Percentiles rank a stretch among this genome's conserved stretches.
These are phyloP conservation scores for Rhodocollybia butyracea DNA, from an alignment of 768 basidiomycete genomes.

Conservation along the genomic window DNA sequence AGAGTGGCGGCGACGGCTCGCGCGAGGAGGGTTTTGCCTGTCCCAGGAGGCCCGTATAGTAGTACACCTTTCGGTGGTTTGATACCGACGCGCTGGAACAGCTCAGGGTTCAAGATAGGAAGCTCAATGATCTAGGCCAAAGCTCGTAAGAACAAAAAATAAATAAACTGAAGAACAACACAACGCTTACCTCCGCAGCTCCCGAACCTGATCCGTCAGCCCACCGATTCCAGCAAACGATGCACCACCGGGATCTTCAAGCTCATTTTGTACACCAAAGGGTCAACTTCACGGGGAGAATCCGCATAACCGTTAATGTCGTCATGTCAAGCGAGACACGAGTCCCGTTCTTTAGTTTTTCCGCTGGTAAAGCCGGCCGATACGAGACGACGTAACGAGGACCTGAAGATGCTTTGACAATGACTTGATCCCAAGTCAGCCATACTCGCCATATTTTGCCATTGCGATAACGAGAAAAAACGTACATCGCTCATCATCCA, in stretches of 20 bases:
- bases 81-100: conserved; percentile 95
- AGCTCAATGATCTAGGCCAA: conserved; percentile 83
- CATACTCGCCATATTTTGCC: too few relatives aligned
- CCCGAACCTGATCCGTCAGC: conserved; percentile 92
- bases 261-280: conserved; percentile 99
- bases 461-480: conserved; percentile 11
- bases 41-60: conserved; percentile 94
- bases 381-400: conserved; percentile 99
- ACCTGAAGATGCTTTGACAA: conserved; percentile 97
- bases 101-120: conserved; percentile 89
- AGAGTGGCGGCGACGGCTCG: conserved; percentile 94
- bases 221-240: conserved; percentile 98
- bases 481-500: conserved; percentile 96
- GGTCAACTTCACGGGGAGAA: conserved; percentile 97
- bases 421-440: too few relatives aligned
- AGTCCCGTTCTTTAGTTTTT: conserved; percentile 89
- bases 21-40: conserved; percentile 93
- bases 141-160: not conserved
- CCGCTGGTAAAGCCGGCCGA: conserved; percentile 86
- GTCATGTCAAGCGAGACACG: conserved; percentile 99
- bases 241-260: conserved; percentile 92
- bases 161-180: not conserved
- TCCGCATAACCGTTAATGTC: conserved; percentile 97
- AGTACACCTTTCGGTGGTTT: conserved; percentile 95
- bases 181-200: conserved; percentile 79